phyloP scores from a whole-genome alignment of 2,329 filamentous ascomycete genomes.

The Talaromyces rugulosus region DNA sequence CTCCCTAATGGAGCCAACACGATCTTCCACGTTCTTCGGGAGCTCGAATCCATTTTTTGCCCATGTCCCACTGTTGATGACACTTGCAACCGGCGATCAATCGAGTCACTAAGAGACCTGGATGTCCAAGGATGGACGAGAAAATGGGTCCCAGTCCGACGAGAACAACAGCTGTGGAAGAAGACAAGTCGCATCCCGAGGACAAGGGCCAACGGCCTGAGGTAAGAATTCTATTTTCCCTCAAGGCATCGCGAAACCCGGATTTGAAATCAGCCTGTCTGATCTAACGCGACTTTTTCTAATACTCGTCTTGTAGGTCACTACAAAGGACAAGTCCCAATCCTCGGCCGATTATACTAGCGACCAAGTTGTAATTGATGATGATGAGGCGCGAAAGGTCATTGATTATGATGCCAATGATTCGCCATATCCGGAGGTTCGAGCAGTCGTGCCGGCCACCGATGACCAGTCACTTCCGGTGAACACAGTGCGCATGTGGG shows the following conservation, averaged over 20 bases:
- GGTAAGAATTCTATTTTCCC: neutral
- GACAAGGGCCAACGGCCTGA: neutral
- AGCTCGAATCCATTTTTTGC: neutral
- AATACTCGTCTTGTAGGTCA: neutral
- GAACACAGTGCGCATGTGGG: constrained; percentile 35
- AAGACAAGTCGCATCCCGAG: neutral
- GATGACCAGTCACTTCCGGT: constrained; percentile 29
- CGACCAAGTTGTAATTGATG: constrained; percentile 23
- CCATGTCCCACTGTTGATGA: neutral
- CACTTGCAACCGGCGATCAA: neutral
- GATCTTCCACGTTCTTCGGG: neutral
- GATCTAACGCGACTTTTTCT: neutral
- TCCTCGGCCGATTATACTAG: constrained; percentile 4
- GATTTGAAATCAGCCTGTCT: neutral
- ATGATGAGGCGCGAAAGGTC: constrained; percentile 28
- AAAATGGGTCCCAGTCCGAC: neutral
- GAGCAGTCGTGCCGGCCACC: constrained; percentile 30
- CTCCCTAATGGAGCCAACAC: neutral
- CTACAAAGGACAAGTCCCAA: neutral
- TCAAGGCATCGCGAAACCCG: neutral
- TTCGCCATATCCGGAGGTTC: constrained; percentile 37
- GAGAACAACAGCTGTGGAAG: neutral
- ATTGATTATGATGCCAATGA: constrained; percentile 34
- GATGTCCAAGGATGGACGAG: constrained; percentile 5
- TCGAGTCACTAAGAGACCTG: neutral